These are phyloP conservation scores for Starmerella riodocensis DNA, from an alignment of 805 yeast species.

Conservation along the genomic window DNA sequence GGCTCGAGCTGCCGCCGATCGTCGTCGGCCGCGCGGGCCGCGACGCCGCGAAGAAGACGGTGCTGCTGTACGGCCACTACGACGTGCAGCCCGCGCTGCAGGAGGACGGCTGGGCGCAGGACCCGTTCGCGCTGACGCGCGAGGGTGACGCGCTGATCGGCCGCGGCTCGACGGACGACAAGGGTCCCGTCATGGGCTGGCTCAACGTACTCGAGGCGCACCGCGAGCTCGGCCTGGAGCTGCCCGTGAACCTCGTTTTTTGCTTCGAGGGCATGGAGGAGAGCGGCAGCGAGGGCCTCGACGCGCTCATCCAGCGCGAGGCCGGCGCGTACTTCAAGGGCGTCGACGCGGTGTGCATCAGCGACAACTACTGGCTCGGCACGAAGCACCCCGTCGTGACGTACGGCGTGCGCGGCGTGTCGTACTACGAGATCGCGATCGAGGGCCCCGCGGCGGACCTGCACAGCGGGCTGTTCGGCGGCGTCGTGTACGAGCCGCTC, in stretches of 20 bases:
- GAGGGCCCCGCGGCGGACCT: slow-evolving; percentile 93
- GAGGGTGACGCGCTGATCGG: slow-evolving; percentile 63
- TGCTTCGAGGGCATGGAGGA: slow-evolving; percentile 99
- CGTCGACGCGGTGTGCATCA: slow-evolving; percentile 88
- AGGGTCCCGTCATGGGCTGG: slow-evolving; percentile 98
- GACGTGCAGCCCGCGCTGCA: slow-evolving; percentile 92
- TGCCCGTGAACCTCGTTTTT: slow-evolving; percentile 84
- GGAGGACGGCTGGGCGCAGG: slow-evolving; percentile 93
- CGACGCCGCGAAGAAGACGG: slow-evolving; percentile 74
- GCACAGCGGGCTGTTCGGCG: slow-evolving; percentile 96
- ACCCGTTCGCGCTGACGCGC: slow-evolving; percentile 64
- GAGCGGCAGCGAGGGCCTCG: slow-evolving; percentile 87
- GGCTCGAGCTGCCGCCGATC: slow-evolving; percentile 77
- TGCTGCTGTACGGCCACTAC: slow-evolving; percentile 89
- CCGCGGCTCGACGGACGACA: slow-evolving; percentile 94
- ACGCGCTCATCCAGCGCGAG: slow-evolving; percentile 65
- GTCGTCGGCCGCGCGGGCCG: slow-evolving; percentile 79
- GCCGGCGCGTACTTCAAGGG: slow-evolving; percentile 68
- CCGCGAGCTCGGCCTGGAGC: slow-evolving; percentile 63
- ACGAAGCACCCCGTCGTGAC: slow-evolving; percentile 93
- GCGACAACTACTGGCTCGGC: slow-evolving; percentile 98
- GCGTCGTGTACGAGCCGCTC: slow-evolving; percentile 94
- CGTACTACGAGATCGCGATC: slow-evolving; percentile 72
- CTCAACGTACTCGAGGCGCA: slow-evolving; percentile 86
- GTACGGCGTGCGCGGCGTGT: slow-evolving; percentile 93